Evolutionary conservation across 2,329 filamentous ascomycete species (phyloP).

Genomic region (Aspergillaceae sp.): DNA sequence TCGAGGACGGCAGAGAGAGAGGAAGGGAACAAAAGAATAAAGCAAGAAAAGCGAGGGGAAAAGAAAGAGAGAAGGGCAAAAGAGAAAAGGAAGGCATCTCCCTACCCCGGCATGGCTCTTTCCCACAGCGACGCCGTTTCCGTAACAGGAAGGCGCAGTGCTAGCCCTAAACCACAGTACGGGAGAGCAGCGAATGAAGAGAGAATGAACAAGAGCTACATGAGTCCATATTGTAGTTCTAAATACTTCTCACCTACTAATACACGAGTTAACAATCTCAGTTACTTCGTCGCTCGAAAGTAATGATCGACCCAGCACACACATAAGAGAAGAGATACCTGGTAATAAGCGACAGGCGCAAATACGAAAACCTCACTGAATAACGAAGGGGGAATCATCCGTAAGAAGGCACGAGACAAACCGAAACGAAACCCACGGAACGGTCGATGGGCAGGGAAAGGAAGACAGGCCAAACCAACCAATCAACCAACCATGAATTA

Average conservation of each 20-base stretch:
- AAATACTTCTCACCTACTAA: no score
- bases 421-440: no score
- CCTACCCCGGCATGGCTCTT: neutral
- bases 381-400: slow-evolving; percentile 25
- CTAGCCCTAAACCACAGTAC: neutral
- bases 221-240: no score
- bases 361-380: slow-evolving; percentile 9
- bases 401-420: slow-evolving; percentile 5
- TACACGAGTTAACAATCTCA: no score
- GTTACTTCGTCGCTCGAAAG: no score
- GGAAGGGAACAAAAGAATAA: neutral
- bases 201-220: no score
- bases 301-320: no score
- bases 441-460: no score
- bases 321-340: no score
- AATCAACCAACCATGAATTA: no score
- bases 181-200: neutral
- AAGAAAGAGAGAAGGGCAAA: neutral
- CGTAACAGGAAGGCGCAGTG: no score
- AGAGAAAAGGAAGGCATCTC: neutral
- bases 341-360: slow-evolving; percentile 1
- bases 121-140: neutral
- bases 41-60: slow-evolving; percentile 3
- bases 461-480: no score
- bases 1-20: neutral